Conservation (phyloP, 1,284 basidiomycete species). For the Entoloma clypeatum region DNA sequence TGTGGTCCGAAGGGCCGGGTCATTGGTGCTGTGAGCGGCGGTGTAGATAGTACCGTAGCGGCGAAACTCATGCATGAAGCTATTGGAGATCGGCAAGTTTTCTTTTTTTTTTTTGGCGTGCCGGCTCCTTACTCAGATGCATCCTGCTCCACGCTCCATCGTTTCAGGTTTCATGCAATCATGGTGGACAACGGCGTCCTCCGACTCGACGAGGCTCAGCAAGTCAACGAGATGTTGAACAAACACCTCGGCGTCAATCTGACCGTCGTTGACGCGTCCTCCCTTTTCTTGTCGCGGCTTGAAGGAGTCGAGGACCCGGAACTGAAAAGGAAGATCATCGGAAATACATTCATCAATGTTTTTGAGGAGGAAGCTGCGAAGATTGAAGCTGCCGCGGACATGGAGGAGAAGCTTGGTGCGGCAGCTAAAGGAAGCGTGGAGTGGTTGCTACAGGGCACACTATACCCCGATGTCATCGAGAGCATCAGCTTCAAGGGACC, state of each 20-base stretch:
- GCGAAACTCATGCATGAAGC: constrained; percentile 99
- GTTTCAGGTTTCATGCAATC: constrained; percentile 90
- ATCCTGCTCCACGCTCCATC: neutral
- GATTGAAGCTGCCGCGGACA: constrained; percentile 83
- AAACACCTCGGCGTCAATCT: constrained; percentile 95
- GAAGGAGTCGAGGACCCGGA: constrained; percentile 95
- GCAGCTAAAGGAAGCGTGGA: constrained; percentile 89
- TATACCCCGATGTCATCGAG: constrained; percentile 99
- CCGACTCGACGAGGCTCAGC: constrained; percentile 85
- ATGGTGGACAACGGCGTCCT: constrained; percentile 99
- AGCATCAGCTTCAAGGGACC: constrained; percentile 99
- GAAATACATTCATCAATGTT: constrained; percentile 98
- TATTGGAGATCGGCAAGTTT: constrained; percentile 84
- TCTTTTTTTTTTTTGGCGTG: constrained; percentile 5
- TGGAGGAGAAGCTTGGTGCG: constrained; percentile 62
- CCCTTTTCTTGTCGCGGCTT: constrained; percentile 88
- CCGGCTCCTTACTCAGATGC: no score
- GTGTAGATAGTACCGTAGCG: constrained; percentile 97
- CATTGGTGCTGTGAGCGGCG: constrained; percentile 96
- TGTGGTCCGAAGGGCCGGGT: constrained; percentile 95
- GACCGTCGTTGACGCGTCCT: constrained; percentile 93
- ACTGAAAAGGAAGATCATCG: constrained; percentile 97
- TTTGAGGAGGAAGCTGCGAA: constrained; percentile 93
- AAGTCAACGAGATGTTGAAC: constrained; percentile 96
- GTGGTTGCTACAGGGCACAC: constrained; percentile 96